These are phyloP conservation scores for Rhizopogon roseolus DNA, from an alignment of 768 basidiomycete species.

Conservation along the genomic window DNA sequence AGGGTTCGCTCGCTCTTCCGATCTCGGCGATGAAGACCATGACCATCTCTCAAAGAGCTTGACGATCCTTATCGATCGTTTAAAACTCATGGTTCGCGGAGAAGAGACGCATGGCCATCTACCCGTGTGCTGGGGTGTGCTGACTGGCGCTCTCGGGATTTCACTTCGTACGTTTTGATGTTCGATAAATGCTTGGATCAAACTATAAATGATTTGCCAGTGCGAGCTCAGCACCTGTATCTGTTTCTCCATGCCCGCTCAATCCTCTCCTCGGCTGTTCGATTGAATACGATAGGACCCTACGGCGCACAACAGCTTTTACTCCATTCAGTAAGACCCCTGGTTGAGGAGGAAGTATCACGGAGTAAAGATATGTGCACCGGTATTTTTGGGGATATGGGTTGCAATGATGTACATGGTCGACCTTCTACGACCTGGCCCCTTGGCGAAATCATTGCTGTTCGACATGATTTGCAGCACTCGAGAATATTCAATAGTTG, in stretches of 20 bases:
- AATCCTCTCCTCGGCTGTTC: slow-evolving; percentile 86
- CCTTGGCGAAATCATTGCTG: slow-evolving; percentile 85
- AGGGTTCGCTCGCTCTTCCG: slow-evolving; percentile 62
- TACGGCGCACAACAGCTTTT: slow-evolving; percentile 89
- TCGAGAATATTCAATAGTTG: slow-evolving; percentile 94
- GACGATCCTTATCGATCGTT: slow-evolving; percentile 49
- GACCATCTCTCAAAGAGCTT: slow-evolving; percentile 14
- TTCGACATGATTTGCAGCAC: slow-evolving; percentile 91
- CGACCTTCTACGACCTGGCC: slow-evolving; percentile 93
- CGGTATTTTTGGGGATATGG: slow-evolving; percentile 27
- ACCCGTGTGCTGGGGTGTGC: slow-evolving; percentile 85
- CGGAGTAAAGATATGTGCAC: slow-evolving; percentile 48
- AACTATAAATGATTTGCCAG: slow-evolving; percentile 34
- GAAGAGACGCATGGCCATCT: slow-evolving; percentile 77
- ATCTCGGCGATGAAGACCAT: slow-evolving; percentile 13
- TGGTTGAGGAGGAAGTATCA: slow-evolving; percentile 53
- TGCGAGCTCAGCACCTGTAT: slow-evolving; percentile 79
- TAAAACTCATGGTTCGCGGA: slow-evolving; percentile 64
- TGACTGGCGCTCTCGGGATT: slow-evolving; percentile 74
- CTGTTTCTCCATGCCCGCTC: slow-evolving; percentile 91
- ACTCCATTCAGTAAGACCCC: slow-evolving; percentile 60
- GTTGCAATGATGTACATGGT: slow-evolving; percentile 30
- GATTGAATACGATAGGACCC: slow-evolving; percentile 89
- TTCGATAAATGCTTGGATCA: background rate
- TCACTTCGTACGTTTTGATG: slow-evolving; percentile 49